These are phyloP conservation scores for Anaeromyces robustus DNA, from an alignment of 192 early-diverging fungal species.

Conservation along the genomic window DNA sequence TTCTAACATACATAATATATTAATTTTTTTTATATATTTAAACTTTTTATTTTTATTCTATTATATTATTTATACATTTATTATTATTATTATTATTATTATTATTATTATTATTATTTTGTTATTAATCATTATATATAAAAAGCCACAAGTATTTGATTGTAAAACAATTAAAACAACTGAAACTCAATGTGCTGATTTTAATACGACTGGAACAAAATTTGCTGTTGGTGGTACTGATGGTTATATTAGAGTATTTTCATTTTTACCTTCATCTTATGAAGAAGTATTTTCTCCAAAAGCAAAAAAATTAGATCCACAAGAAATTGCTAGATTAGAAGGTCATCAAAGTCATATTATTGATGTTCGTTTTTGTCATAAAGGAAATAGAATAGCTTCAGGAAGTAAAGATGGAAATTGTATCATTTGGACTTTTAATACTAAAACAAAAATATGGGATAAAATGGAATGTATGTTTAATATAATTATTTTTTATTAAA, in stretches of 20 bases:
- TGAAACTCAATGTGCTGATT: conserved; percentile 38
- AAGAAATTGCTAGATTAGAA: conserved; percentile 41
- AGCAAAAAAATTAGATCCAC: conserved; percentile 4
- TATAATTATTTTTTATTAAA: not conserved
- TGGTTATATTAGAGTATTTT: conserved; percentile 61
- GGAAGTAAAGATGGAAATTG: conserved; percentile 25
- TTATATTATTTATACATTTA: too few relatives aligned
- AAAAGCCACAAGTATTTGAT: conserved; percentile 1
- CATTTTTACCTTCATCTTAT: conserved; percentile 29
- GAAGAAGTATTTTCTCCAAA: not conserved
- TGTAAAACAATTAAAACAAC: conserved; percentile 24
- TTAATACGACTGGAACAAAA: conserved; percentile 59
- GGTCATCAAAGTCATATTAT: conserved; percentile 58
- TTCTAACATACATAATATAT: too few relatives aligned
- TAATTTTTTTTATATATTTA: too few relatives aligned
- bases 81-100: too few relatives aligned
- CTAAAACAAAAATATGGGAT: not conserved
- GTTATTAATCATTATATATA: too few relatives aligned
- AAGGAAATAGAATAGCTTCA: conserved; percentile 48
- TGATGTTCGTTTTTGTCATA: conserved; percentile 54
- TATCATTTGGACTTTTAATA: not conserved
- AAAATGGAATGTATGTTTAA: not conserved
- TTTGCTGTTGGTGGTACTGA: conserved; percentile 66
- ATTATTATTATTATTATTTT: too few relatives aligned
- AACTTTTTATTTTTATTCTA: too few relatives aligned